Conservation (phyloP, 164 flowering plant genomes). For the Sextonia rubra region DNA sequence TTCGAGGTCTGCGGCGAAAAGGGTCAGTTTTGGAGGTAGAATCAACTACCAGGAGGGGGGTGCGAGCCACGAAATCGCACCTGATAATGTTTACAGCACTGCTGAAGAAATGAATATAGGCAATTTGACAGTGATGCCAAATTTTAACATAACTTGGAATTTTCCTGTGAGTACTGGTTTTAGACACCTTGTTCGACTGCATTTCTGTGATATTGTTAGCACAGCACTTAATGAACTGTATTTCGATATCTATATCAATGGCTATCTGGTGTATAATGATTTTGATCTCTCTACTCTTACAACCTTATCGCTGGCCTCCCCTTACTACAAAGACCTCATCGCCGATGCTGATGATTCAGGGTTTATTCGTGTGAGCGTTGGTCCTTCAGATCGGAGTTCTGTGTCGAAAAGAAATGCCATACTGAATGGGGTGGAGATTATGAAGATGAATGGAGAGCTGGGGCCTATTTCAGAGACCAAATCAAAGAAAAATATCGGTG, state of each 20-base stretch:
- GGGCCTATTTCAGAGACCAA: constrained; percentile 1
- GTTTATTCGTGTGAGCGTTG: constrained; percentile 39
- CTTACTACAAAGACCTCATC: constrained; percentile 59
- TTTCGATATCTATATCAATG: constrained; percentile 67
- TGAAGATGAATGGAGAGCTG: constrained; percentile 39
- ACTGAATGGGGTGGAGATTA: constrained; percentile 81
- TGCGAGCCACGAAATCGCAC: constrained; percentile 50
- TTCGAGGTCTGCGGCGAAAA: constrained; percentile 5
- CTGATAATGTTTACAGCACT: constrained; percentile 63
- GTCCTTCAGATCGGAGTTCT: constrained; percentile 38
- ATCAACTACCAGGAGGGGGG: constrained; percentile 39
- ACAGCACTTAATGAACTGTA: constrained; percentile 39
- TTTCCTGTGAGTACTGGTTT: constrained; percentile 56
- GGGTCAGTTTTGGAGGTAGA: constrained; percentile 20
- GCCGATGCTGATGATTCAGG: constrained; percentile 36
- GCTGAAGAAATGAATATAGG: constrained; percentile 40
- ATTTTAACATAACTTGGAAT: constrained; percentile 74
- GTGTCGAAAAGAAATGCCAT: constrained; percentile 43
- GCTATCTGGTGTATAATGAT: constrained; percentile 37
- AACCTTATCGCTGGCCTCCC: constrained; percentile 44
- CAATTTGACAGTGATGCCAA: constrained; percentile 27
- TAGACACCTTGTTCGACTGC: constrained; percentile 63
- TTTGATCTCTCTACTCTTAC: constrained; percentile 56
- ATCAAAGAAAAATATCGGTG: constrained; percentile 26
- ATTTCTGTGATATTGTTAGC: constrained; percentile 85